A percentile compares a stretch with the other conserved stretches of the same genome.
These are phyloP conservation scores for Cladobotryum protrusum DNA, from an alignment of 2,329 filamentous ascomycete species.

Conservation along the genomic window DNA sequence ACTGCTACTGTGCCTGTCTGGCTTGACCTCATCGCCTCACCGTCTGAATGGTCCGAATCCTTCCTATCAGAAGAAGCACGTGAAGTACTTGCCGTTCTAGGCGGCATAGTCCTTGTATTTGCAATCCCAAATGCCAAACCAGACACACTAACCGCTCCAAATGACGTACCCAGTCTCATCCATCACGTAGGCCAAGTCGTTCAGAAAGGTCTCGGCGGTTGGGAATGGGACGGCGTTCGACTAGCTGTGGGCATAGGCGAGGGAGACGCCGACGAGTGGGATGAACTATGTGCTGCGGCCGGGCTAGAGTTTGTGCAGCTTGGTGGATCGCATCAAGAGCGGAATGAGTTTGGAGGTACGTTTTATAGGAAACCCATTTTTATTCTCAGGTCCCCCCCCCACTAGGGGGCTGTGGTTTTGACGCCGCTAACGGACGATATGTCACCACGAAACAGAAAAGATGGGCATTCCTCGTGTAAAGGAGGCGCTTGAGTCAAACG, in stretches of 20 bases:
- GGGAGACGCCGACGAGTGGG: constrained; percentile 50
- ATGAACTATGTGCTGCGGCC: constrained; percentile 50
- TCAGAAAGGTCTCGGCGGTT: constrained; percentile 51
- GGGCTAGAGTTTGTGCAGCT: constrained; percentile 60
- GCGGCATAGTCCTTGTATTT: constrained; percentile 47
- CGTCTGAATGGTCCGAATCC: constrained; percentile 48
- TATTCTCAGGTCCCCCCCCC: neutral
- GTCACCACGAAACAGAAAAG: constrained; percentile 38
- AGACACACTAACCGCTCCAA: constrained; percentile 6
- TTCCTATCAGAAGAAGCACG: constrained; percentile 56
- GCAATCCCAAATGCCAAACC: constrained; percentile 15
- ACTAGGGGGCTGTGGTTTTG: neutral
- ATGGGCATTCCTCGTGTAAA: constrained; percentile 51
- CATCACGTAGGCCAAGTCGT: constrained; percentile 49
- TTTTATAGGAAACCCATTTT: neutral
- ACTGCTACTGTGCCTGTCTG: constrained; percentile 55
- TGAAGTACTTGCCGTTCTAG: constrained; percentile 56
- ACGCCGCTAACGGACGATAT: too few relatives aligned
- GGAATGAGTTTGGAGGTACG: constrained; percentile 56
- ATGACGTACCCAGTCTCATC: constrained; percentile 37
- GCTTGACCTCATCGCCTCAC: constrained; percentile 54
- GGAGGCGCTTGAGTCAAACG: constrained; percentile 60
- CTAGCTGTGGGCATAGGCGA: constrained; percentile 52
- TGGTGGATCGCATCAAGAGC: constrained; percentile 29
- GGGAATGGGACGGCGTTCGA: constrained; percentile 58